Conservation (phyloP, 495 filamentous ascomycete species). For the Penicillium chermesinum region DNA sequence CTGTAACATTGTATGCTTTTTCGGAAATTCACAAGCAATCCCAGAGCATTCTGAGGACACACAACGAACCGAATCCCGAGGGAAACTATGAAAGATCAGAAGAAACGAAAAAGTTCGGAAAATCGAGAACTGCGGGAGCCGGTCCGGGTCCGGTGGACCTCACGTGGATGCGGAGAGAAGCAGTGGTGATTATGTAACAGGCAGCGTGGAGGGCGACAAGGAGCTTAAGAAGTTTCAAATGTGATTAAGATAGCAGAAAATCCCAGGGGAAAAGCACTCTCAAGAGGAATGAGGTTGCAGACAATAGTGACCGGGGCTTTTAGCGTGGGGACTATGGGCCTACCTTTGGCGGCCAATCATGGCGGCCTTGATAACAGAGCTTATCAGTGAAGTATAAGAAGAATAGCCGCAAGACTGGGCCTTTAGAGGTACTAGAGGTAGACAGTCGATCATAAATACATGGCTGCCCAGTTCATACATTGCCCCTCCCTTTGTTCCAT, state of each 20-base stretch:
- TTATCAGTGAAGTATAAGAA: constrained; percentile 1
- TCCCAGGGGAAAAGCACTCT: not conserved
- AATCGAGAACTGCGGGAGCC: constrained; percentile 21
- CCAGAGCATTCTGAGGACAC: constrained; percentile 21
- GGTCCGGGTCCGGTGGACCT: constrained; percentile 22
- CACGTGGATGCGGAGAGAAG: constrained; percentile 31
- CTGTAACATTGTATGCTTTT: constrained; percentile 22
- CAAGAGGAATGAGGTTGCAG: no score
- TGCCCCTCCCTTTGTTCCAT: not conserved
- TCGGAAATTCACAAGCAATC: constrained; percentile 2
- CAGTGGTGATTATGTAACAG: constrained; percentile 23
- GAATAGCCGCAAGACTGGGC: not conserved
- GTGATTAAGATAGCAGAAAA: not conserved
- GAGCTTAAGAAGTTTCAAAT: not conserved
- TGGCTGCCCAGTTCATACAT: constrained; percentile 5
- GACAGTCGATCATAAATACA: constrained; percentile 9
- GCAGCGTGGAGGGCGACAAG: not conserved
- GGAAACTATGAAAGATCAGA: constrained; percentile 15
- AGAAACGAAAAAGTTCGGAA: constrained; percentile 26
- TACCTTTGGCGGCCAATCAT: constrained; percentile 1
- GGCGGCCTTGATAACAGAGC: not conserved
- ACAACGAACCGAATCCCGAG: constrained; percentile 18
- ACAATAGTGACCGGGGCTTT: no score
- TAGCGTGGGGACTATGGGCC: constrained; percentile 4
- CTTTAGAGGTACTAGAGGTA: not conserved